Evolutionary conservation across 208 protist genomes (phyloP).

Genomic region (Wallacemonas sp.): DNA sequence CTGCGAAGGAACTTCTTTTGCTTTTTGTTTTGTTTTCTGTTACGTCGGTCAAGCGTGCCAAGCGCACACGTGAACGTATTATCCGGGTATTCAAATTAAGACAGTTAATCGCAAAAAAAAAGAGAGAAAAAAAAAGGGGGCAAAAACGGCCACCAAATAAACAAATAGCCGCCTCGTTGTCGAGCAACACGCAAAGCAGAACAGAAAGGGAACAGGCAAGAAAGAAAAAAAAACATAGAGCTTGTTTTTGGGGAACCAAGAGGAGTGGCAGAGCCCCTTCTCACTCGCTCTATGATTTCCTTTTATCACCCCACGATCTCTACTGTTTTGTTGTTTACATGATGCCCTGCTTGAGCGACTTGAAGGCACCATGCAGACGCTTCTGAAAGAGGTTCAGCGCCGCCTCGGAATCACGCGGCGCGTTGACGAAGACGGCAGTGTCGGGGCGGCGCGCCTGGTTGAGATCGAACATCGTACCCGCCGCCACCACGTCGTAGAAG

Average conservation of each 20-base stretch:
- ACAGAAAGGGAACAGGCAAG: no score
- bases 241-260: no score
- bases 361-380: constrained; percentile 70
- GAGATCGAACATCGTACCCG: constrained; percentile 57
- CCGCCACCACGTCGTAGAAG: constrained; percentile 77
- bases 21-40: no score
- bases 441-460: background rate
- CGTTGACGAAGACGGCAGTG: background rate
- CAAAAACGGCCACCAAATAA: no score
- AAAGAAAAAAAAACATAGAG: no score
- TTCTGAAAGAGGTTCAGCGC: constrained; percentile 53
- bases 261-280: no score
- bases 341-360: constrained; percentile 74
- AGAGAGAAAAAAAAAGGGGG: background rate
- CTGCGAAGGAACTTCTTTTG: no score
- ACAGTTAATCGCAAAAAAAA: background rate
- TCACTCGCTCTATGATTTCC: no score
- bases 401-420: background rate
- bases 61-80: background rate
- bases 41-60: background rate
- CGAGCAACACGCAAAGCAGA: no score
- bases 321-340: no score
- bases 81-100: background rate
- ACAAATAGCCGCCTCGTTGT: no score
- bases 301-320: no score